These are phyloP conservation scores for Sutorius eximius DNA, from an alignment of 1,284 basidiomycete genomes.

Conservation along the genomic window DNA sequence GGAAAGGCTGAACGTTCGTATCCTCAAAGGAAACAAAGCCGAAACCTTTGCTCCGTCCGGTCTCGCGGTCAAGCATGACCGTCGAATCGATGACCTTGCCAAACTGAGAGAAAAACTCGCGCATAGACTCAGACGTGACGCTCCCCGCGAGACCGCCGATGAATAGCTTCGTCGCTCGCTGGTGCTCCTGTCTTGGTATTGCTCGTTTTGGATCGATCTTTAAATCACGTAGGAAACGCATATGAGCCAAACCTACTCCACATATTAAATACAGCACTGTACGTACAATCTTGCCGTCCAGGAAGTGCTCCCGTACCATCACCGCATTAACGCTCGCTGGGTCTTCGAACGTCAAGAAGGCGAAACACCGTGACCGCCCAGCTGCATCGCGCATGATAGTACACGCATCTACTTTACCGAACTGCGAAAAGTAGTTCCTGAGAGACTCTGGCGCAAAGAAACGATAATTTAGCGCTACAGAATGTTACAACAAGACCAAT, in stretches of 20 bases:
- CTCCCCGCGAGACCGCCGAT: constrained; percentile 91
- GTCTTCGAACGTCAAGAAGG: constrained; percentile 90
- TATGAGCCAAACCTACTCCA: constrained; percentile 26
- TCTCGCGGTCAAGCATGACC: constrained; percentile 98
- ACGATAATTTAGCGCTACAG: constrained; percentile 42
- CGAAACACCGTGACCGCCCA: constrained; percentile 90
- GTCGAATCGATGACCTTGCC: constrained; percentile 96
- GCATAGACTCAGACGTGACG: constrained; percentile 93
- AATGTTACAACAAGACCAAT: constrained; percentile 33
- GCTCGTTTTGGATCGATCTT: constrained; percentile 99
- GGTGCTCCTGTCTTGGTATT: constrained; percentile 93
- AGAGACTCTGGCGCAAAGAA: constrained; percentile 64
- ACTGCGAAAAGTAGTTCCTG: constrained; percentile 84
- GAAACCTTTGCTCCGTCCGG: constrained; percentile 93
- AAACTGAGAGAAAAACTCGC: constrained; percentile 86
- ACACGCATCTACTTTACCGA: constrained; percentile 88
- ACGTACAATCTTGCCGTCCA: constrained; percentile 92
- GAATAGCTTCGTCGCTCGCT: constrained; percentile 90
- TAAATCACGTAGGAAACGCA: constrained; percentile 3
- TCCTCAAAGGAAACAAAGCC: constrained; percentile 97
- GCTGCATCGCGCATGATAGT: constrained; percentile 94
- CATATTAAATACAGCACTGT: constrained; percentile 26
- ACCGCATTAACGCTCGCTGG: constrained; percentile 87
- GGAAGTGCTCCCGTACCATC: constrained; percentile 84
- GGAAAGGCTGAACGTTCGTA: constrained; percentile 80